Evolutionary conservation across 495 filamentous ascomycete species (phyloP), one percentile per base, ranked within the genome.

Genomic region (Astrothelium subdiscretum): DNA sequence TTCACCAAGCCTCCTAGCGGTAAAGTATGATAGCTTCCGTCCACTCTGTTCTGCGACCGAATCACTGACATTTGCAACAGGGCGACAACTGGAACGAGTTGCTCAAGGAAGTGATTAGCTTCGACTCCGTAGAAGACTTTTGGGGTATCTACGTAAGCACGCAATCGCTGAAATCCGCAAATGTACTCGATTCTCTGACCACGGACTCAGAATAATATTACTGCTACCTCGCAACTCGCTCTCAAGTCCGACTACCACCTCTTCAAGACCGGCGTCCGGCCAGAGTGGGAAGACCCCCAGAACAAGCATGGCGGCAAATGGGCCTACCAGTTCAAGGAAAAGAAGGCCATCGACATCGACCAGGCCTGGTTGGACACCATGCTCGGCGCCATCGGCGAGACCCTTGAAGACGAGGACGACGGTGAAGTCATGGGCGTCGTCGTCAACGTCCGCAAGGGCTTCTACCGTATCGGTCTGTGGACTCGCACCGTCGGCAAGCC

Each of bases 301-400:
- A 98, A 98, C 79, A 98, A 97, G 84, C 91, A 96, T 72, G 94
- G 94, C 66, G 94, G 94, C 74, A 96, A 96, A 78, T 98, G 94
- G 94, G 89, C 92, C 31, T 97, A 90, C 77, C 86, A 88, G 67
- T 96, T 96, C 85, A 95, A 92, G 77, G 90, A 96, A 62, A 96
- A 94, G 81, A 89, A 90, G 66, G 80, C 76, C 62, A 84, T 92
- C 67, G 86, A 87, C 64, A 96, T 97, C 75, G 95, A 99, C 69
- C 89, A 95, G 42, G 81, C 96, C 31, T 99, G 94, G 94, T 85
- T 99, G 57, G 88, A 97, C 73, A 89, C 92, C 43, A 96, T 97
- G 85, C 84, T 99, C 44, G 85, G 90, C 31, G 94, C 91, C 26
- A 97, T 99, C 67, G 94, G 94, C 68, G 94, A 99, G 83, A 97